Evolutionary conservation across 805 yeast species (phyloP), one percentile per base, ranked within the genome.

Genomic region (Starmera amethionina): DNA sequence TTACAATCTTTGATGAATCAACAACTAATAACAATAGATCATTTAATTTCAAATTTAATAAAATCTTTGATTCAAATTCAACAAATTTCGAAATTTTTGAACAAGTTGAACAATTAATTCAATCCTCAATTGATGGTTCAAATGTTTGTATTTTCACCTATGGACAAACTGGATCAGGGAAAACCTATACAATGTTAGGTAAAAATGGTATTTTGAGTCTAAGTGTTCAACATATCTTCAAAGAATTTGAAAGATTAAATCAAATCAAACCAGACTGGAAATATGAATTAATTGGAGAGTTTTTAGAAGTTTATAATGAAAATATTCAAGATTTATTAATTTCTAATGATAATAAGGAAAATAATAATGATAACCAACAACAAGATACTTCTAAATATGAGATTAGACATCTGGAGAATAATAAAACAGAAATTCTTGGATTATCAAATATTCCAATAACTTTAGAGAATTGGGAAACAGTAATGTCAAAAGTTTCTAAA

Each of bases 141-240:
- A 87, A 87, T 50, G 96, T 88, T 3, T 88, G 97, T 59, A 85
- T 93, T 2, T 87, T 90, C 64, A 95, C 97, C 0, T 90, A 93
- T 58, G 98, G 97, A 1, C 98, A 93, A 60, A 90, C 97, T 0
- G 96, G 93, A 0, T 81, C 97, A 0, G 98, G 98, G 3, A 90
- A 90, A 56, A 89, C 97, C 0, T 80, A 63, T 58, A 90, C 98
- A 1, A 93, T 90, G 97, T 73, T 88, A 2, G 64, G 70, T 19
- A 51, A 59, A 1, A 82, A 81, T 52, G 97, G 98, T 13, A 76
- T 90, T 65, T 85, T 88, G 30, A 86, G 95, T 1, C 66, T 75
- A 14, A 82, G 96, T 0, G 70, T 89, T 11, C 59, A 64, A 12
- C 82, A 80, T 50, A 81, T 90, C 15, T 33, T 33, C 14, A 18